Base-by-base conservation (phyloP, 768 basidiomycete species). In the Glaciozyma antarctica region DNA sequence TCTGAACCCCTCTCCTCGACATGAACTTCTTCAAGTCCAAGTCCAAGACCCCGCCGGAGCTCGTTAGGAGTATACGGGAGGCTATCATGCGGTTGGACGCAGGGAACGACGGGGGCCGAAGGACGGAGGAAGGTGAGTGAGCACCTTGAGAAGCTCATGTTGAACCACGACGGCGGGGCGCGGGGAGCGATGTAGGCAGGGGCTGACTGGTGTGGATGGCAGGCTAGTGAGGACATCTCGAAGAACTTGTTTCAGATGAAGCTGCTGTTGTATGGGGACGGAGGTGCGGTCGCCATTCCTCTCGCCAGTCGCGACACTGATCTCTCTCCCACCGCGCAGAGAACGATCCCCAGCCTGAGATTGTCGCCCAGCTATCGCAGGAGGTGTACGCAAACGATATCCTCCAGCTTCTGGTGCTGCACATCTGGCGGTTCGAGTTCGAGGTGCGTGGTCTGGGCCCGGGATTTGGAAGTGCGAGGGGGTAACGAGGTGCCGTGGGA, bases 1-100 rank as follows among this genome's bases (percentile, higher is more conserved):
- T 21, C 21, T 34, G 24, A 45, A 17, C 24, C 24, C 43, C 24
- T 21, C 32, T 38, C 12, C 48, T 17, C 13, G 41, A 28, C 26
- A 93, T 94, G 91, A 93, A 93, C 78, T 93, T 94, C 81, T 94
- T 94, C 85, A 91, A 90, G 80, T 21, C 52, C 26, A 93, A 90
- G 76, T 85, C 83, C 52, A 81, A 88, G 74, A 87, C 88, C 43
- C 92, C 92, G 12, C 84, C 88, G 55, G 91, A 95, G 75, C 82
- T 93, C 69, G 88, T 94, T 41, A 83, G 86, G 53, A 83, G 86
- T 57, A 80, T 93, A 56, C 82, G 85, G 41, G 91, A 94, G 75
- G 82, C 86, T 60, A 83, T 91, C 72, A 82, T 83, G 69, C 85
- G 81, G 76, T 80, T 95, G 62, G 91, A 93, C 69, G 76, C 80